Conservation (phyloP, 2,329 filamentous ascomycete species). For the Colletotrichum horii region DNA sequence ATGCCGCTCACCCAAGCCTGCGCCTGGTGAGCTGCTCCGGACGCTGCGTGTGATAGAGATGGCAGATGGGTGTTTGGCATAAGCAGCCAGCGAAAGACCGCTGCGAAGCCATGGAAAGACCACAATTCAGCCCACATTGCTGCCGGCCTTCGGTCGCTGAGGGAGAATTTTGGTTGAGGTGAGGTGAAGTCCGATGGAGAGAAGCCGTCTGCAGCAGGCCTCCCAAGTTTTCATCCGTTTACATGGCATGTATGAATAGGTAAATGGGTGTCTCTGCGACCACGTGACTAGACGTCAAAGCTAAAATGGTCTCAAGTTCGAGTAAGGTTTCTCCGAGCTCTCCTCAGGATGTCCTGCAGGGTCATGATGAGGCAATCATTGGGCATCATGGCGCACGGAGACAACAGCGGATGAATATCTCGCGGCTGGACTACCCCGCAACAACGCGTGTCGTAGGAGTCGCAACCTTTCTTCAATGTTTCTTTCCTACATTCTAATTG, state of each 20-base stretch:
- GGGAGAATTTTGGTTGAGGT: neutral
- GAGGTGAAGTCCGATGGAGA: neutral
- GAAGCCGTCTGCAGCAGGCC: neutral
- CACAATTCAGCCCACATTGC: constrained; percentile 18
- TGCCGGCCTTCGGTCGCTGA: neutral
- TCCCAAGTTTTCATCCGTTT: neutral
- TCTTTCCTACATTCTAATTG: neutral
- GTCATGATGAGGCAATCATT: neutral
- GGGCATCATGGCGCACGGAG: neutral
- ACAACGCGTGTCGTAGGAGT: neutral
- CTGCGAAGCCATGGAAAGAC: constrained; percentile 15
- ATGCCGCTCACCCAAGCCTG: constrained; percentile 4
- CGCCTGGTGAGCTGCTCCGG: neutral
- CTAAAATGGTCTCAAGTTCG: constrained; percentile 14
- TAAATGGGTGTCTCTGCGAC: neutral
- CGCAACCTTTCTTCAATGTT: neutral
- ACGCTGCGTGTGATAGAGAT: neutral
- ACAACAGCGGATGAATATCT: neutral
- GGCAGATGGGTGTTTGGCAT: constrained; percentile 16
- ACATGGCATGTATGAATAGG: neutral
- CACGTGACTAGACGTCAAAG: constrained; percentile 16
- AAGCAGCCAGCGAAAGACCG: constrained; percentile 15
- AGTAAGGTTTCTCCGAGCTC: neutral
- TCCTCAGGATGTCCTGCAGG: neutral
- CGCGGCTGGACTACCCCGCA: neutral